phyloP scores from a whole-genome alignment of 768 basidiomycete species.

The Rickenella mellea region DNA sequence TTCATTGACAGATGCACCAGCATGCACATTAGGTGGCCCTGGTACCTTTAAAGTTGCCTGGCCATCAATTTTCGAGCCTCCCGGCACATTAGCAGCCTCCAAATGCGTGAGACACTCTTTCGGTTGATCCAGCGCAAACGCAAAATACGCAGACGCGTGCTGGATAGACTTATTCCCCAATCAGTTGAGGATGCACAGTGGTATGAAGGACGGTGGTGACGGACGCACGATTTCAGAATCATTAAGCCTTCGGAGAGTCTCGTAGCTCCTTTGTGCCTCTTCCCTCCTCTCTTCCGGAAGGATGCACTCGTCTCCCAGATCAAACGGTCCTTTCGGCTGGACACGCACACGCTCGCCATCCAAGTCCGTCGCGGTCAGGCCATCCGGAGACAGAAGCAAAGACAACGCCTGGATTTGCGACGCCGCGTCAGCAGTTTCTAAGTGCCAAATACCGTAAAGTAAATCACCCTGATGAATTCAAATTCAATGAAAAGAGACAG shows the following conservation, averaged over 20 bases:
- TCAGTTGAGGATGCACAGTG: too few relatives aligned
- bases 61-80: slow-evolving; percentile 6
- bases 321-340: slow-evolving; percentile 28
- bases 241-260: slow-evolving; percentile 39
- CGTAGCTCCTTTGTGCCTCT: slow-evolving; percentile 49
- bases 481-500: not conserved
- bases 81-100: slow-evolving; percentile 20
- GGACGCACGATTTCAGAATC: slow-evolving; percentile 38
- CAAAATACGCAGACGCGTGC: too few relatives aligned
- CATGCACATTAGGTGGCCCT: too few relatives aligned
- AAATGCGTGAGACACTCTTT: slow-evolving; percentile 55
- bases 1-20: too few relatives aligned
- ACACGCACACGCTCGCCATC: slow-evolving; percentile 57
- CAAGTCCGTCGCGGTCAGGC: slow-evolving; percentile 31
- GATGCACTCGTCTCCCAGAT: slow-evolving; percentile 48
- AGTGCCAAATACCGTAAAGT: slow-evolving; percentile 4
- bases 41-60: not conserved
- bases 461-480: not conserved
- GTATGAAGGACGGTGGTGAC: too few relatives aligned
- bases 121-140: slow-evolving; percentile 65
- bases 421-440: slow-evolving; percentile 61
- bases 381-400: slow-evolving; percentile 31
- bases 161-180: too few relatives aligned
- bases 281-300: slow-evolving; percentile 44
- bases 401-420: slow-evolving; percentile 58